Conservation (phyloP, 2,329 filamentous ascomycete genomes). For the Phyllosticta capitalensis region DNA sequence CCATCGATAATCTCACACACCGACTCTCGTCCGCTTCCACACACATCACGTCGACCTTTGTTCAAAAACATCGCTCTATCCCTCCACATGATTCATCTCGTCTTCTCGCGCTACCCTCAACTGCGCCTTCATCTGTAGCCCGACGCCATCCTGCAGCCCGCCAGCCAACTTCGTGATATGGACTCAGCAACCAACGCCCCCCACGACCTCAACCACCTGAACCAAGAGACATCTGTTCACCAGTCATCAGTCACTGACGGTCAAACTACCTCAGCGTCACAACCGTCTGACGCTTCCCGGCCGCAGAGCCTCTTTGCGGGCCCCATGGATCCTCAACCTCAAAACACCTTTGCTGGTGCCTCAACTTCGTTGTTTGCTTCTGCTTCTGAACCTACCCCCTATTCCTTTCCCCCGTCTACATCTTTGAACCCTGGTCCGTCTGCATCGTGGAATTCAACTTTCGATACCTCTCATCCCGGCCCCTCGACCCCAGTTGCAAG, state of each 20-base stretch:
- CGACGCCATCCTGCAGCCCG: not conserved
- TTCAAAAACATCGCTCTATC: not conserved
- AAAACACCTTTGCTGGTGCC: not conserved
- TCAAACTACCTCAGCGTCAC: not conserved
- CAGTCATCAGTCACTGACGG: conserved; percentile 2
- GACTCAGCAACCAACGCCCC: conserved; percentile 1
- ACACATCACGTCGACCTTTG: not conserved
- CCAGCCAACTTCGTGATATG: conserved; percentile 1
- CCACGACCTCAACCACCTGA: conserved; percentile 10
- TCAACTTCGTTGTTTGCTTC: conserved; percentile 1
- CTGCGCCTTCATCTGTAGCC: not conserved
- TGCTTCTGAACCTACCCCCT: conserved; percentile 8
- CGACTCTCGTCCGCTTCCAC: not conserved
- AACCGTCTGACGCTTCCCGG: not conserved
- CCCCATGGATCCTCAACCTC: conserved; percentile 2
- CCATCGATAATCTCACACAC: not conserved
- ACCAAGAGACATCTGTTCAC: conserved; percentile 1
- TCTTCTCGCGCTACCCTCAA: not conserved
- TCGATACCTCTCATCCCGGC: not conserved
- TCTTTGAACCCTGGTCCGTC: not conserved
- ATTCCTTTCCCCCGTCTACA: conserved; percentile 8
- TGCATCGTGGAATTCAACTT: not conserved
- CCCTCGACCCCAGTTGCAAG: conserved; percentile 17
- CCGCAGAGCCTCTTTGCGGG: conserved; percentile 1
- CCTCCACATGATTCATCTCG: not conserved